These are phyloP conservation scores for Nicotiana tabacum DNA, from an alignment of 257 asterid species.

Conservation along the genomic window DNA sequence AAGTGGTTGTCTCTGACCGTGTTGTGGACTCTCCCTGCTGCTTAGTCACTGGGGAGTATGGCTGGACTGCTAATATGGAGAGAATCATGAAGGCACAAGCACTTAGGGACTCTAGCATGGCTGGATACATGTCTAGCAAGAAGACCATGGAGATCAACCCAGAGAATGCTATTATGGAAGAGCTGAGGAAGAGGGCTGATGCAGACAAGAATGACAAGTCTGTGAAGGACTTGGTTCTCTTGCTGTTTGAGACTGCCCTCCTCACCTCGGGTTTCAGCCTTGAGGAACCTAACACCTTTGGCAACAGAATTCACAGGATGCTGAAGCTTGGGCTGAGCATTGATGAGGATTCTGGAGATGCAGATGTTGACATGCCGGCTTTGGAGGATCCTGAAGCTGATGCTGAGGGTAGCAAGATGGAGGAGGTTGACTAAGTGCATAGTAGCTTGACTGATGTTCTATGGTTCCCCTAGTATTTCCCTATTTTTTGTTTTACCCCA, in stretches of 20 bases:
- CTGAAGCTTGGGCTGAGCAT: conserved; percentile 55
- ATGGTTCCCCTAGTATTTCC: background rate
- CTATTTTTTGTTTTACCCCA: background rate
- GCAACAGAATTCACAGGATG: conserved; percentile 59
- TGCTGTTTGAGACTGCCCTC: conserved; percentile 55
- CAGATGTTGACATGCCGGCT: conserved; percentile 48
- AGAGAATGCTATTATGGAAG: conserved; percentile 57
- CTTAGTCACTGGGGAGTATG: conserved; percentile 56
- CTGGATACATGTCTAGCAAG: conserved; percentile 57
- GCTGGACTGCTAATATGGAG: conserved; percentile 53
- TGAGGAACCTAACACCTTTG: conserved; percentile 55
- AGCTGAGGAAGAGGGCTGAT: conserved; percentile 56
- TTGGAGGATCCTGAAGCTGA: conserved; percentile 47
- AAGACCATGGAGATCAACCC: conserved; percentile 65
- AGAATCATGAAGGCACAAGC: conserved; percentile 51
- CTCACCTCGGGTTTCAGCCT: conserved; percentile 59
- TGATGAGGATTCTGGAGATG: conserved; percentile 45
- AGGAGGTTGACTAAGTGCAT: conserved; percentile 43
- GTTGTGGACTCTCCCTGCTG: conserved; percentile 62
- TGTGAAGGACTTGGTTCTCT: conserved; percentile 50
- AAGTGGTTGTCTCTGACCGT: conserved; percentile 47
- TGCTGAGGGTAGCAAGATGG: conserved; percentile 70
- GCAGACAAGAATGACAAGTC: conserved; percentile 60
- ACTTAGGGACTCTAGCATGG: conserved; percentile 54
- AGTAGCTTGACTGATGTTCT: too few species aligned